Conservation (phyloP, 257 asterid genomes). For the Jaltomata sinuosa region DNA sequence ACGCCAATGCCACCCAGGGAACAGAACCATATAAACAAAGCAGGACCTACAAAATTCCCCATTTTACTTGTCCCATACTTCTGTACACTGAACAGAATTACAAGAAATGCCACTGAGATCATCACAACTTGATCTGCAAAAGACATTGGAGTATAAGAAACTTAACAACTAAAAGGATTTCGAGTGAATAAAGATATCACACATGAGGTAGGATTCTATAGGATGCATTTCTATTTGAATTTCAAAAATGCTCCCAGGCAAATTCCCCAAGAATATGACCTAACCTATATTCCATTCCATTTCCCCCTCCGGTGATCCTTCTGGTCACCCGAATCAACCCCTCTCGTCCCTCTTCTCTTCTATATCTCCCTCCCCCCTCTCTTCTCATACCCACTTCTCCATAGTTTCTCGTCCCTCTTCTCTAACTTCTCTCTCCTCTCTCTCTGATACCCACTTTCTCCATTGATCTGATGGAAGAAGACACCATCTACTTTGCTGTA, state of each 20-base stretch:
- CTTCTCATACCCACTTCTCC: too few species aligned
- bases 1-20: conserved; percentile 91
- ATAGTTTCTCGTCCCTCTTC: too few species aligned
- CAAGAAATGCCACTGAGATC: conserved; percentile 78
- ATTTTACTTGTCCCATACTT: conserved; percentile 94
- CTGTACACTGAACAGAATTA: conserved; percentile 85
- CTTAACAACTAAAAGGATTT: background rate
- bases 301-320: background rate
- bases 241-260: too few species aligned
- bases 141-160: background rate
- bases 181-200: background rate
- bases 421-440: too few species aligned
- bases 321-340: background rate
- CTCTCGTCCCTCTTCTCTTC: too few species aligned
- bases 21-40: conserved; percentile 92
- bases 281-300: background rate
- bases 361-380: too few species aligned
- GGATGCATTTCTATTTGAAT: too few species aligned
- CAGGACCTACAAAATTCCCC: conserved; percentile 93
- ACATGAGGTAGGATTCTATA: too few species aligned
- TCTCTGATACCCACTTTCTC: too few species aligned
- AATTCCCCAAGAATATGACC: background rate
- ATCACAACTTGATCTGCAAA: conserved; percentile 87
- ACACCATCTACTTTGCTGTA: too few species aligned
- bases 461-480: too few species aligned